Base-by-base conservation (phyloP, 2,329 filamentous ascomycete genomes). In the Dactylellina drechsleri region DNA sequence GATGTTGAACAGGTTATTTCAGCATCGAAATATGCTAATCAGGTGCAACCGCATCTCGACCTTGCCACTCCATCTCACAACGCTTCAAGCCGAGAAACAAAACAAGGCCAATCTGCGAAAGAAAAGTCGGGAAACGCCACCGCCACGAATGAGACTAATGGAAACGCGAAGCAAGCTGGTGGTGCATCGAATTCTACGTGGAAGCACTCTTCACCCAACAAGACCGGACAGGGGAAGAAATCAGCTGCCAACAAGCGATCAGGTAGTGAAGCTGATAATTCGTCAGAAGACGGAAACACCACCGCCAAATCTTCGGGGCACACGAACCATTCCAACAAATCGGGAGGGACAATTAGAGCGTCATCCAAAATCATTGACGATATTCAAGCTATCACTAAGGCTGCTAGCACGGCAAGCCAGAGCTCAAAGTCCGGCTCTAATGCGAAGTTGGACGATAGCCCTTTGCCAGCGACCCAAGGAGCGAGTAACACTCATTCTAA, bases 341-440 rank as follows among this genome's bases (percentile, higher is more conserved):
- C 28, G 20, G 65, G 62, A 23, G 70, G 62, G 23, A 74, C 70
- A 16, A 61, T 67, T 18, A 60, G 62, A 18, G 62, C 70, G 12
- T 67, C 65, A 13, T 74, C 70, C 1, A 64, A 58, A 18, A 41
- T 67, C 31, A 59, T 67, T 13, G 70, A 74, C 15, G 62, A 47
- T 20, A 74, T 74, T 49, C 62, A 74, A 18, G 70, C 62, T 43
- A 67, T 74, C 43, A 74, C 70, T 57, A 74, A 74, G 70, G 62
- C 70, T 64, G 57, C 62, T 58, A 58, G 70, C 57, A 67, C 70
- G 62, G 70, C 70, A 23, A 43, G 57, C 50, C 70, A 74, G 20
- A 52, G 60, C 43, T 54, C 62, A 15, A 74, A 66, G 31, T 57
- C 62, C n/a, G 53, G 47, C 16, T 26, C 57, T 13, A 20, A 49